A percentile compares a stretch with the other conserved stretches of the same genome.
Evolutionary conservation across 305 asterid species (phyloP).

Genomic region (Fraxinus angustifolia): DNA sequence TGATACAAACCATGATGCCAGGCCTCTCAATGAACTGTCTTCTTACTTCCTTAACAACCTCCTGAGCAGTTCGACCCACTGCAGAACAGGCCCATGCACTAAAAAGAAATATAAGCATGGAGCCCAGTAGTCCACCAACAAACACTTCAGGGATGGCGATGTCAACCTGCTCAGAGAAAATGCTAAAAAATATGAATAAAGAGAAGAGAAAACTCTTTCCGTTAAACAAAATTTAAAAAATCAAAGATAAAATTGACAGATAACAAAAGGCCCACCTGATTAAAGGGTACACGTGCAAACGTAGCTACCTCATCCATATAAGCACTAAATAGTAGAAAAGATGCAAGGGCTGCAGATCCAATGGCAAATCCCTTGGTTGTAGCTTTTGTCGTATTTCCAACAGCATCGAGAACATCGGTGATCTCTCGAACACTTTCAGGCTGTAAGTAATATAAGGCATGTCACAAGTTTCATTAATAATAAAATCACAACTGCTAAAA

Average conservation of each 20-base stretch:
- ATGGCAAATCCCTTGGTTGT: constrained; percentile 99
- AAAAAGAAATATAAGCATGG: constrained; percentile 94
- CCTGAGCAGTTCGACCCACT: constrained; percentile 98
- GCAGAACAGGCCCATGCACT: constrained; percentile 99
- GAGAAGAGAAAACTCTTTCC: background rate
- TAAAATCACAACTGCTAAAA: constrained; percentile 13
- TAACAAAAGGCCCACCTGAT: constrained; percentile 48
- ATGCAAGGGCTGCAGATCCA: constrained; percentile 99
- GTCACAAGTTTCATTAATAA: background rate
- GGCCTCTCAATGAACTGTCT: constrained; percentile 99
- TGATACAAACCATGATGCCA: constrained; percentile 84
- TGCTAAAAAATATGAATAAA: background rate
- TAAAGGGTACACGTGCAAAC: constrained; percentile 64
- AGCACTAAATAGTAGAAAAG: constrained; percentile 97
- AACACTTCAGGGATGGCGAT: constrained; percentile 98
- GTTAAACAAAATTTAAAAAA: background rate
- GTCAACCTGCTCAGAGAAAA: constrained; percentile 59
- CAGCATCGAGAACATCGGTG: constrained; percentile 97
- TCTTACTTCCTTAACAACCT: constrained; percentile 97
- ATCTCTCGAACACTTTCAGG: constrained; percentile 98
- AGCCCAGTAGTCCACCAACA: constrained; percentile 91
- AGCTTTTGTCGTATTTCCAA: constrained; percentile 98
- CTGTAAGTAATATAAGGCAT: constrained; percentile 40
- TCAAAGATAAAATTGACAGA: constrained; percentile 15
- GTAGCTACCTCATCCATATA: constrained; percentile 98